Evolutionary conservation across 306 rosid species (phyloP).

Genomic region (Cyclanthera cordifolia): DNA sequence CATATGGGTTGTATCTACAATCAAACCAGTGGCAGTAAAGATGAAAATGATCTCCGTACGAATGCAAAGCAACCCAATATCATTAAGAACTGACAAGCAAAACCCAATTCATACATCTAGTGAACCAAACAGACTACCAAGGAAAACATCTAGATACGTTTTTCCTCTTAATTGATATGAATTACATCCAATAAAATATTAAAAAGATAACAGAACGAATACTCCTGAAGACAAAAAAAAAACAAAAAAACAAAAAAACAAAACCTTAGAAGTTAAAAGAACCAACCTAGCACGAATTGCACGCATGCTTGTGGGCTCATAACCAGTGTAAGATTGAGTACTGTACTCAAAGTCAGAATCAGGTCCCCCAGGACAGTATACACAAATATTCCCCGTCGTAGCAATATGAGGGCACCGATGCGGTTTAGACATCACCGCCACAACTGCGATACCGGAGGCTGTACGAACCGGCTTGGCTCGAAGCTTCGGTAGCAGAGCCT

Average conservation of each 20-base stretch:
- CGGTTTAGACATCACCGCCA: conserved; percentile 97
- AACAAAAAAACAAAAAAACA: not conserved
- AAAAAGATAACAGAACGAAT: not conserved
- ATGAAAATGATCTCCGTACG: not conserved
- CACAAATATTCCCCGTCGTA: conserved; percentile 89
- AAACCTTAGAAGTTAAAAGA: conserved; percentile 7
- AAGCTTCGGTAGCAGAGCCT: conserved; percentile 76
- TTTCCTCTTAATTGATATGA: not conserved
- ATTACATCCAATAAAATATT: not conserved
- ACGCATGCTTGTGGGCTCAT: conserved; percentile 96
- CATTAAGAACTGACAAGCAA: not conserved
- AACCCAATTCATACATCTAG: not conserved
- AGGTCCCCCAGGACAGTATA: conserved; percentile 93
- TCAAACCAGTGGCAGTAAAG: conserved; percentile 15
- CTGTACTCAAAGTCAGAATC: conserved; percentile 96
- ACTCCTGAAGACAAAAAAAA: not conserved
- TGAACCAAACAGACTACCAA: not conserved
- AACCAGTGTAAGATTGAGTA: conserved; percentile 95
- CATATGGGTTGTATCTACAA: conserved; percentile 90
- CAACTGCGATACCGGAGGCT: conserved; percentile 89
- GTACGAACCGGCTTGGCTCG: conserved; percentile 95
- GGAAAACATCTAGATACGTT: not conserved
- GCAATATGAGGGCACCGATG: conserved; percentile 96
- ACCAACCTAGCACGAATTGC: conserved; percentile 90
- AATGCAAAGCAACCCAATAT: not conserved